phyloP scores from a whole-genome alignment of 345 rosid species.

The Salix arbutifolia region DNA sequence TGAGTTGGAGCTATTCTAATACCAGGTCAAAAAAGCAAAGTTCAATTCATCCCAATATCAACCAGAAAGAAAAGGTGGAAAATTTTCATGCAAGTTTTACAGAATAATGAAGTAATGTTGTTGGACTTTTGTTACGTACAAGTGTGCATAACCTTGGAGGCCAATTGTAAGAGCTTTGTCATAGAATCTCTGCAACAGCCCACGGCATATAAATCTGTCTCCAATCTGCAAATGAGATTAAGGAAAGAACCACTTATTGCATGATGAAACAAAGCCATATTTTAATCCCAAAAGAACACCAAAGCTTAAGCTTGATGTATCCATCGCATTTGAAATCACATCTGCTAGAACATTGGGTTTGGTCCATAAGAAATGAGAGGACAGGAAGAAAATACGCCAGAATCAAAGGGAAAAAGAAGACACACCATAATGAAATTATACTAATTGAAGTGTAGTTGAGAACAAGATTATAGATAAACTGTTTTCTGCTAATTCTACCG shows the following conservation, averaged over 20 bases:
- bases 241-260: neutral
- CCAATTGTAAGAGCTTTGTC: constrained; percentile 85
- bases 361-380: neutral
- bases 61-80: neutral
- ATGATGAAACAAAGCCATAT: no score
- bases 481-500: neutral
- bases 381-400: neutral
- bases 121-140: constrained; percentile 45
- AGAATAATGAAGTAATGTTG: neutral
- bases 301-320: neutral
- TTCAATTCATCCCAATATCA: neutral
- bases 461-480: neutral
- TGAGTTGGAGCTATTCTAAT: no score
- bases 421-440: neutral
- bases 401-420: neutral
- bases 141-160: constrained; percentile 83
- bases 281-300: neutral
- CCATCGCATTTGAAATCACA: neutral
- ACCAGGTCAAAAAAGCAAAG: no score
- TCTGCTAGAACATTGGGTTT: neutral
- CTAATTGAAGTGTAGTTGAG: neutral
- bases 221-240: constrained; percentile 60
- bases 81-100: neutral
- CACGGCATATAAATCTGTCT: constrained; percentile 74
- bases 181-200: constrained; percentile 63